Conservation (phyloP, 202 grass and related monocot genomes). For the Cymbopogon flexuosus region DNA sequence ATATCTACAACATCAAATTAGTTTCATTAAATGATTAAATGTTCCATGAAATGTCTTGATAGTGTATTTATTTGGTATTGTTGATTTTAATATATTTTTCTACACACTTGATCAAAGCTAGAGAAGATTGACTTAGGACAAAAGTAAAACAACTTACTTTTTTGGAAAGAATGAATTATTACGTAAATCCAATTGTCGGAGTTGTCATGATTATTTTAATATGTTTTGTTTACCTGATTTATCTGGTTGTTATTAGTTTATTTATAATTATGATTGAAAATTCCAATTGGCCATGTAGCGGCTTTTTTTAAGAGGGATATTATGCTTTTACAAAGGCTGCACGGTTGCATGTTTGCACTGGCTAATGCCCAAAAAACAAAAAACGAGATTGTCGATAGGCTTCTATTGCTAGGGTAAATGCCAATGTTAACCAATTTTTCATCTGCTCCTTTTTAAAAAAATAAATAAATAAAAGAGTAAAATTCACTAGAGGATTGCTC, state of each 20-base stretch:
- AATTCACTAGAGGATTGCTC: neutral
- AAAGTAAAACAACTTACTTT: neutral
- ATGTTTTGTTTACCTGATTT: neutral
- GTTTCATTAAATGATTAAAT: neutral
- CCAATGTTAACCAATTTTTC: neutral
- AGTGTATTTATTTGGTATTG: neutral
- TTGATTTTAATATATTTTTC: neutral
- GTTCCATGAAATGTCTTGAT: neutral
- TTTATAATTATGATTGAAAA: conserved; percentile 3
- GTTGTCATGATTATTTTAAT: conserved; percentile 1
- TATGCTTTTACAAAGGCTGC: conserved; percentile 5
- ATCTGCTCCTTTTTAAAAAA: neutral
- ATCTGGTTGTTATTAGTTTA: neutral
- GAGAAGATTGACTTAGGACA: neutral
- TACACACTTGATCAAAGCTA: neutral
- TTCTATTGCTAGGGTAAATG: neutral
- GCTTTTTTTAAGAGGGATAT: neutral
- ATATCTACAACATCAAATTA: neutral
- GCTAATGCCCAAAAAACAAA: neutral
- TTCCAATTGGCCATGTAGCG: neutral
- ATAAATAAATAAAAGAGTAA: neutral
- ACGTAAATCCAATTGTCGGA: neutral
- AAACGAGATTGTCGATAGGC: neutral
- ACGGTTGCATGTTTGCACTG: neutral
- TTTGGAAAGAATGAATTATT: neutral